Evolutionary conservation across 2,329 filamentous ascomycete species (phyloP).

Genomic region (Diaporthe destruens): DNA sequence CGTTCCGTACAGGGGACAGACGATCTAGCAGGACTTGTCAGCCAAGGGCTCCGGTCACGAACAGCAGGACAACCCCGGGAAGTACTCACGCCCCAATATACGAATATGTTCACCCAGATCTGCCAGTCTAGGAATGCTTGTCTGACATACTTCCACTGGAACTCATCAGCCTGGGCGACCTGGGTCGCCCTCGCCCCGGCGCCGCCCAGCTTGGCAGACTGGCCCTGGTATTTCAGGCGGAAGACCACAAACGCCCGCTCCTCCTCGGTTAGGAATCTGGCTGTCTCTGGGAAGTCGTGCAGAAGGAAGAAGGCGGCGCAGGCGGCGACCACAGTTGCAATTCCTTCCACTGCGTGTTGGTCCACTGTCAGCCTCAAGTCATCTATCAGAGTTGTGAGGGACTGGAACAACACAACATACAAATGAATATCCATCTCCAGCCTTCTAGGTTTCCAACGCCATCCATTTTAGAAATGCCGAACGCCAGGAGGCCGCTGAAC

Average conservation of each 20-base stretch:
- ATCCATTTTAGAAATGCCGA: constrained; percentile 62
- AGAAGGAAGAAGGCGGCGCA: constrained; percentile 75
- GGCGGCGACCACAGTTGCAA: constrained; percentile 69
- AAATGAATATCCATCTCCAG: constrained; percentile 67
- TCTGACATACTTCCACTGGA: constrained; percentile 81
- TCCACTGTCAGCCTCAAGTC: background rate
- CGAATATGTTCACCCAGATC: constrained; percentile 72
- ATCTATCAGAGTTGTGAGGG: background rate
- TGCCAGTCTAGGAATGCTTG: constrained; percentile 84
- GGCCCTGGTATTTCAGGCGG: constrained; percentile 75
- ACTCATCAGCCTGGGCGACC: constrained; percentile 78
- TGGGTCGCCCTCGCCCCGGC: constrained; percentile 42
- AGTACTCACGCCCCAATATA: constrained; percentile 72
- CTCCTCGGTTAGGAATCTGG: constrained; percentile 77
- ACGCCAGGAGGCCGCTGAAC: constrained; percentile 73
- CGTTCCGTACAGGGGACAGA: constrained; percentile 68
- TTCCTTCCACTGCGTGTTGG: constrained; percentile 50
- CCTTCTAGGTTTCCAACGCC: constrained; percentile 60
- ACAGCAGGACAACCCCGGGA: constrained; percentile 56
- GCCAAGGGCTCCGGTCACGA: background rate
- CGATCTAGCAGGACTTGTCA: constrained; percentile 53
- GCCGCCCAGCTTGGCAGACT: constrained; percentile 44
- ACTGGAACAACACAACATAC: no score
- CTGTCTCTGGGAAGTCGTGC: constrained; percentile 85
- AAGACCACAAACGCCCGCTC: constrained; percentile 79